Conservation (phyloP, 441 rosid species). For the Croton laevigatus region DNA sequence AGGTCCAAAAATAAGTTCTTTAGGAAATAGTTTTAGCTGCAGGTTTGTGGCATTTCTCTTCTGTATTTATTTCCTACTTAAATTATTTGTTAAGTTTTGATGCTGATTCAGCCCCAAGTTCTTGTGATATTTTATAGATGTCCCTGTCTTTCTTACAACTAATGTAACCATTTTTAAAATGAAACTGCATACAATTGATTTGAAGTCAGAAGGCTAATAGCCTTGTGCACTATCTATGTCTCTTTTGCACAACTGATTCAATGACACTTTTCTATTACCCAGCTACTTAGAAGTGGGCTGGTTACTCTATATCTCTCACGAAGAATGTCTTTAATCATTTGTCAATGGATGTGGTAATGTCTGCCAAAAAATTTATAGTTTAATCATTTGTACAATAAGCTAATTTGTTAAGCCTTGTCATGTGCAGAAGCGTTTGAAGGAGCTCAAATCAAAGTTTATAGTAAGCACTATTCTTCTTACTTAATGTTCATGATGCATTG, state of each 20-base stretch:
- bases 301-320: background rate
- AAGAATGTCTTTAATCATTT: background rate
- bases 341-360: background rate
- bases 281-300: conserved; percentile 1
- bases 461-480: conserved; percentile 45
- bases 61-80: background rate
- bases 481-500: conserved; percentile 3
- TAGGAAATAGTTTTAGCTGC: background rate
- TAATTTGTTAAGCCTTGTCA: conserved; percentile 21
- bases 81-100: background rate
- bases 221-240: background rate
- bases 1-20: background rate
- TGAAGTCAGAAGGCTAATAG: background rate
- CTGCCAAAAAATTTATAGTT: background rate
- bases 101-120: background rate
- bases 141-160: conserved; percentile 5
- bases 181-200: conserved; percentile 5
- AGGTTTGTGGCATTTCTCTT: background rate
- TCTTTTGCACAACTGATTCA: background rate
- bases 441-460: conserved; percentile 64
- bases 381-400: conserved; percentile 1
- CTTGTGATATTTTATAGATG: background rate
- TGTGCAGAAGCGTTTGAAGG: conserved; percentile 80
- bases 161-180: background rate
- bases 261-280: conserved; percentile 4